Conservation (phyloP, 169 alveolate species). For the Plasmodium blacklocki region DNA sequence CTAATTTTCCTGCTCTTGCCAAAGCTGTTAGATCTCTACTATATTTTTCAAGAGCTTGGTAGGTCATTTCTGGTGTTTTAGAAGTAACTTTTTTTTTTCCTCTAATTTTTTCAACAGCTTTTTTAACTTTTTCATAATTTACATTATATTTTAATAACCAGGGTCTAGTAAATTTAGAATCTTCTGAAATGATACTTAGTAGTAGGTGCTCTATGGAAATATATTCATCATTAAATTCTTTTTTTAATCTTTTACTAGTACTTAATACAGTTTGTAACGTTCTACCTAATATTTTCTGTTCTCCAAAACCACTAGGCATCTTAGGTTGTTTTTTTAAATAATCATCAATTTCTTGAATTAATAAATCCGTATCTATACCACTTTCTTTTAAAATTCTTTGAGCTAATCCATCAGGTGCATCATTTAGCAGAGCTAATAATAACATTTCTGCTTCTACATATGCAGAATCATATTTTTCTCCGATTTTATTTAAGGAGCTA, state of each 20-base stretch:
- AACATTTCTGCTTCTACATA: conserved; percentile 92
- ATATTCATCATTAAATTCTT: conserved; percentile 89
- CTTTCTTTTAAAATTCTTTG: conserved; percentile 80
- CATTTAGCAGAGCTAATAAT: conserved; percentile 81
- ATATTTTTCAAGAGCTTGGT: conserved; percentile 85
- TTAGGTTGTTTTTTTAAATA: conserved; percentile 87
- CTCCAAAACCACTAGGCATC: conserved; percentile 91
- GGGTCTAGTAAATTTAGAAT: conserved; percentile 89
- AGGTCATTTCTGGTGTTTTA: conserved; percentile 88
- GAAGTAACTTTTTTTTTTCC: conserved; percentile 90
- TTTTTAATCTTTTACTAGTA: conserved; percentile 84
- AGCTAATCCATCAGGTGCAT: conserved; percentile 86
- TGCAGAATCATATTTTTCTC: conserved; percentile 86
- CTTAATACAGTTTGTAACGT: conserved; percentile 87
- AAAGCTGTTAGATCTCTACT: conserved; percentile 89
- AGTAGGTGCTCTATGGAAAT: conserved; percentile 88
- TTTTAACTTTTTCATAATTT: conserved; percentile 86
- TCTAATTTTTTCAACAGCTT: conserved; percentile 87
- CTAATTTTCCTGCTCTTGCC: conserved; percentile 91
- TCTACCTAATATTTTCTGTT: conserved; percentile 90
- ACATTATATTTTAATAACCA: conserved; percentile 85
- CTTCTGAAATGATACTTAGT: conserved; percentile 89
- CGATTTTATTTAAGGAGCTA: conserved; percentile 83
- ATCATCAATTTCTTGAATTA: conserved; percentile 85
- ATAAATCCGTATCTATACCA: conserved; percentile 83